Evolutionary conservation across 768 basidiomycete genomes (phyloP), one percentile per base, ranked within the genome.

Genomic region (Leccinum broughii): DNA sequence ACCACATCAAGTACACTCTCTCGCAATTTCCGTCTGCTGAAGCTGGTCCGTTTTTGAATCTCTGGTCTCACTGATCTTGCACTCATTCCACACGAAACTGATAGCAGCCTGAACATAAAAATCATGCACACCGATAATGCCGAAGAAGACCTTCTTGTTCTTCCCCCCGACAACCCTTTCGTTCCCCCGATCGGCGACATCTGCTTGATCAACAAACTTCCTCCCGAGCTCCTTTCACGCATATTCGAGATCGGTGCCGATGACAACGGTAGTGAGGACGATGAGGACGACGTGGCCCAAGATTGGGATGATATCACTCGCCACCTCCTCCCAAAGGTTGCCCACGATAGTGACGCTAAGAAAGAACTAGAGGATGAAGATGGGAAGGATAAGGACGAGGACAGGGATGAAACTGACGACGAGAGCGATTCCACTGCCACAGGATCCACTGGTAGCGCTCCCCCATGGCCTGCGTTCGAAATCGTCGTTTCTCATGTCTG

Each of bases 401-500:
- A 24, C 3, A 48, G 30, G 0, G 58, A 62, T 10, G 57, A 56
- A 13, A 26, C 48, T 6, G 57, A 55, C 4, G 54, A 58, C 11
- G 63, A 61, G 3, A 54, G 46, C 3, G 59, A 34, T 41, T 57
- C 66, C 8, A 58, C 55, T 34, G 34, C 13, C 39, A 56, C 51
- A 1, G 54, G n/a, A 28, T 59, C 59, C 34, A 61, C 59, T 20
- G 60, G 53, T 37, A 10, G n/a, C 3, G 4, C 7, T 51, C 20
- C 50, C 24, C 11, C 51, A n/a, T 49, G 39, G 50, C 72, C 71
- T 35, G 59, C 76, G 2, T 86, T 85, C 68, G 79, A 81, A 63
- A 73, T 85, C 30, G 74, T 85, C 64, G 84, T 81, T 14, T 86
- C 86, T 17, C 86, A 86, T 64, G 81, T 87, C 10, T 88, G 86